These are phyloP conservation scores for Tephrocybe sp. DNA, from an alignment of 768 basidiomycete species.

Conservation along the genomic window DNA sequence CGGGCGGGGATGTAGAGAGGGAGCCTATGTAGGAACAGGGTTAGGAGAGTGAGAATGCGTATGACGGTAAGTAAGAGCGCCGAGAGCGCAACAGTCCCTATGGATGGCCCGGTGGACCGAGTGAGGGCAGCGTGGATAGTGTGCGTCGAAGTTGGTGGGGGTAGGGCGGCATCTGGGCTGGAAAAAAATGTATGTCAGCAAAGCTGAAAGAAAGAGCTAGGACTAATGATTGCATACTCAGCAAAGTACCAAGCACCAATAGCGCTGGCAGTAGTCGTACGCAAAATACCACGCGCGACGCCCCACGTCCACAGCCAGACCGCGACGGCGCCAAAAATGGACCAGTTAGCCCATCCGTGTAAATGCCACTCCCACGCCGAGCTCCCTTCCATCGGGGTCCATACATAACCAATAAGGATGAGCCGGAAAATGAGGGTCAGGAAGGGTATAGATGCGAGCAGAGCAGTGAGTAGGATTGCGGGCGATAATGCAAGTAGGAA, in stretches of 20 bases:
- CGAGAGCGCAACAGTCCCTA: constrained; percentile 78
- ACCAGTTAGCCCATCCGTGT: constrained; percentile 40
- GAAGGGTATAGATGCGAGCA: constrained; percentile 78
- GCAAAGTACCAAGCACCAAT: constrained; percentile 92
- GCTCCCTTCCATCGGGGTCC: constrained; percentile 20
- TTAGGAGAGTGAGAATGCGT: constrained; percentile 54
- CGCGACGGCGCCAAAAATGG: constrained; percentile 50
- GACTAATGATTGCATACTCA: constrained; percentile 35
- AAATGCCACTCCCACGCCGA: constrained; percentile 40
- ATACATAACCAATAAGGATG: constrained; percentile 63
- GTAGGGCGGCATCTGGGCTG: constrained; percentile 36
- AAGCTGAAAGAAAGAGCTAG: background rate
- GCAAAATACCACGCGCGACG: constrained; percentile 75
- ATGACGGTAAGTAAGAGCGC: constrained; percentile 74
- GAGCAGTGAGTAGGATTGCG: constrained; percentile 60
- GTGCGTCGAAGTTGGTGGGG: constrained; percentile 62
- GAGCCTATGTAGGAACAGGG: constrained; percentile 51
- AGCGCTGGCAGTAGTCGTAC: constrained; percentile 77
- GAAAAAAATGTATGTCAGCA: background rate
- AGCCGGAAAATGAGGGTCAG: constrained; percentile 77
- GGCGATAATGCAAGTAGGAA: constrained; percentile 78
- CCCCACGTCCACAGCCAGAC: constrained; percentile 79
- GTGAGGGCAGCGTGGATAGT: constrained; percentile 75
- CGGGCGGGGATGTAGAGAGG: constrained; percentile 54
- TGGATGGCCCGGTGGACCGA: constrained; percentile 77